Conservation (phyloP, 306 rosid species). For the Trichosanthes cucumerina region DNA sequence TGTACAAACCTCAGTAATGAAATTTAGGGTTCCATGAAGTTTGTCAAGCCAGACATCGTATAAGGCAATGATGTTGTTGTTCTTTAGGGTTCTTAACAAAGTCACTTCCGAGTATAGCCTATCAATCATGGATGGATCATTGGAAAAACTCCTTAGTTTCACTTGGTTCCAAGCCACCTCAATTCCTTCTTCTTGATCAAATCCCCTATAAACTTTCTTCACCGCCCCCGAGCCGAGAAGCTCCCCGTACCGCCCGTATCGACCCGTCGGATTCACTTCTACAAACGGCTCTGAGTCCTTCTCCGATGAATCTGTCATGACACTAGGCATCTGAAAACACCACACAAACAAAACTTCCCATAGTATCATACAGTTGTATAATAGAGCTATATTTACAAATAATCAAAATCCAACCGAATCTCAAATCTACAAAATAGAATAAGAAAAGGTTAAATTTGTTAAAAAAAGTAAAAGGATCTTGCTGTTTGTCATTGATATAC, state of each 20-base stretch:
- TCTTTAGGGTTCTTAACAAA: constrained; percentile 37
- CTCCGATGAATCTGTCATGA: constrained; percentile 23
- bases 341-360: not conserved
- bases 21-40: constrained; percentile 32
- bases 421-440: not conserved
- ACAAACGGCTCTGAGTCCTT: constrained; percentile 59
- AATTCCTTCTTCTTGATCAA: constrained; percentile 86
- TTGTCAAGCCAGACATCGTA: constrained; percentile 62
- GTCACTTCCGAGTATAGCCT: constrained; percentile 76
- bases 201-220: constrained; percentile 81
- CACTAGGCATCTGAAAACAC: constrained; percentile 46
- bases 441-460: not conserved
- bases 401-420: not conserved
- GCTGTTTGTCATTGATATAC: not conserved
- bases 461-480: no score
- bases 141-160: constrained; percentile 48
- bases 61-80: constrained; percentile 60
- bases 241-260: constrained; percentile 71
- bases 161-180: constrained; percentile 98
- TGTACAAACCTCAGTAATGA: constrained; percentile 89
- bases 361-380: not conserved
- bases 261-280: constrained; percentile 51
- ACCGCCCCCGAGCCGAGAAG: constrained; percentile 69
- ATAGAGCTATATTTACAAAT: no score
- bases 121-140: constrained; percentile 59